Evolutionary conservation across 768 basidiomycete genomes (phyloP), one percentile per base, ranked within the genome.

Genomic region (Suillus weaverae): DNA sequence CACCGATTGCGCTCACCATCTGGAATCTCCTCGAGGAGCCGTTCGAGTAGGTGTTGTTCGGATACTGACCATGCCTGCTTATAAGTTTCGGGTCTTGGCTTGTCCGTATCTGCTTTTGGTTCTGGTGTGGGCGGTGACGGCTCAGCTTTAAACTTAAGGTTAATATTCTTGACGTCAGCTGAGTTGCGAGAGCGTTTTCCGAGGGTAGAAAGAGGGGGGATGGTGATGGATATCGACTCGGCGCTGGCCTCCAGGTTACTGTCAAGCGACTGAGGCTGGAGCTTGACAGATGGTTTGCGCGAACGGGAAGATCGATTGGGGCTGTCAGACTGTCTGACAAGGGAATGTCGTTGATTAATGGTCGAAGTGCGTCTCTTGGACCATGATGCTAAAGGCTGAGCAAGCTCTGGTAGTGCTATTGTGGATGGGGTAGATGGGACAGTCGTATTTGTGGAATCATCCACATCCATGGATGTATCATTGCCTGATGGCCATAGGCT

Each of bases 1-100:
- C 65, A 89, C 91, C 91, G 76, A 74, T 91, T 88, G 73, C 87
- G 86, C 76, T 90, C 89, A 26, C 88, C 88, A 16, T 87, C 88
- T 0, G 92, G 92, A 54, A 92, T 89, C 74, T 91, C 84, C 60
- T 89, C 88, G 61, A 94, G 73, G 53, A 92, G 76, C 33, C 85
- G 84, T 71, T 94, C 92, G 1, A 94, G 83, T 18, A 90, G 77
- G 68, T 91, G 89, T 68, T 94, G 92, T 70, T 93, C 92, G 0
- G 84, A 85, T 26, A 86, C 79, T 2, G 87, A 85, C 92, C 92
- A 94, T 1, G 89, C 83, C 65, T 89, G 87, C 72, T 93, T 93
- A 78, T 91, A 94, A n/a, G 91, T 93, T 67, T 91, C 89, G 5
- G 70, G 66, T 62, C 66, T 68, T 46, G 35, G 53, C 30, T 66